Evolutionary conservation across 345 rosid genomes (phyloP).

Genomic region (Eutrema yunnanense): DNA sequence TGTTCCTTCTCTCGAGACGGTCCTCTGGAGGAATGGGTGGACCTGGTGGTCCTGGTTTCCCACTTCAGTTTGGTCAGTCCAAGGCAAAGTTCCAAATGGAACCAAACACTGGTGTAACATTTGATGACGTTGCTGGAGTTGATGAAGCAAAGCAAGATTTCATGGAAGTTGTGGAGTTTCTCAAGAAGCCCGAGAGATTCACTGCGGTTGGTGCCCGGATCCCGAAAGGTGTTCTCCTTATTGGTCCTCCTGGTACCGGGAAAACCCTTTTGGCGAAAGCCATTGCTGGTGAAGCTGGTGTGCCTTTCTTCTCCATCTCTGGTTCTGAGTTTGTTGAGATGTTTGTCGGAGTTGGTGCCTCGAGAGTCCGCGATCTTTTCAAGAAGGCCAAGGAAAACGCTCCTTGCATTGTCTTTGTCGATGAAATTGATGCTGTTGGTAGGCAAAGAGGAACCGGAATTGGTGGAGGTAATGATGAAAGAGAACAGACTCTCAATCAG

Average conservation of each 20-base stretch:
- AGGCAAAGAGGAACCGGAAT: slow-evolving; percentile 93
- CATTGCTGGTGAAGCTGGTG: slow-evolving; percentile 99
- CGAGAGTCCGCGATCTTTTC: slow-evolving; percentile 91
- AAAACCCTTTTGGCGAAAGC: slow-evolving; percentile 98
- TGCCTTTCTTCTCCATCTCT: slow-evolving; percentile 90
- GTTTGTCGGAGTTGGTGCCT: slow-evolving; percentile 99
- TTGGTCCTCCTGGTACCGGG: slow-evolving; percentile 99
- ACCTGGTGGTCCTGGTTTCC: slow-evolving; percentile 95
- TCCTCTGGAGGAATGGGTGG: slow-evolving; percentile 99
- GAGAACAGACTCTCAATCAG: slow-evolving; percentile 97
- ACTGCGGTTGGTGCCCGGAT: slow-evolving; percentile 96
- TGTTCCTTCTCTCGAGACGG: slow-evolving; percentile 89
- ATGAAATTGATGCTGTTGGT: slow-evolving; percentile 98
- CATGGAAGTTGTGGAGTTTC: slow-evolving; percentile 98
- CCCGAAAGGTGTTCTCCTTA: slow-evolving; percentile 94
- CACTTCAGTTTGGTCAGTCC: slow-evolving; percentile 85
- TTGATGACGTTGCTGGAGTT: slow-evolving; percentile 98
- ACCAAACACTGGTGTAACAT: slow-evolving; percentile 95
- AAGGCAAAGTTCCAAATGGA: slow-evolving; percentile 99
- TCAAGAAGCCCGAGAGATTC: slow-evolving; percentile 98
- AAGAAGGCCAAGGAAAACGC: slow-evolving; percentile 94
- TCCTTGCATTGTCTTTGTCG: slow-evolving; percentile 96
- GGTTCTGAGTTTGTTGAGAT: slow-evolving; percentile 99
- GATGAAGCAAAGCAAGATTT: slow-evolving; percentile 99
- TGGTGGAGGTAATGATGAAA: slow-evolving; percentile 97